Conservation (phyloP, 768 basidiomycete species). For the Hygrocybe punicea region DNA sequence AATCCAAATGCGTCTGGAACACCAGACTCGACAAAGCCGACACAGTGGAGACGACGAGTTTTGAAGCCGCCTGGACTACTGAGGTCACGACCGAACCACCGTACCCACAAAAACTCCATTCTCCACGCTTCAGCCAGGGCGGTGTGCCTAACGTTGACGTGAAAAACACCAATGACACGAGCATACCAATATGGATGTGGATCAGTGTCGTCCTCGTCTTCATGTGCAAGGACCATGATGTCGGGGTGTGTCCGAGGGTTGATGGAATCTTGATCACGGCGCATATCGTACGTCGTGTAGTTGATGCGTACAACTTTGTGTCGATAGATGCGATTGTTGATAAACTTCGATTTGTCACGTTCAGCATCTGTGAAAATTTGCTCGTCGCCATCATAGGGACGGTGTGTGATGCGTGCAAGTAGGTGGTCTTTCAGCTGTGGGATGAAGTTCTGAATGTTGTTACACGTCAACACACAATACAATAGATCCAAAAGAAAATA, state of each 20-base stretch:
- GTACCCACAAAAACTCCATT: no score
- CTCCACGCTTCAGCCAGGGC: no score
- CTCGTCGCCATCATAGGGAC: constrained; percentile 12
- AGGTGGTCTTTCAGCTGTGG: constrained; percentile 20
- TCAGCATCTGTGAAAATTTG: constrained; percentile 7
- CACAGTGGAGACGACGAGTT: not conserved
- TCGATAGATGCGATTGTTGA: constrained; percentile 20
- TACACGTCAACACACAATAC: constrained; percentile 6
- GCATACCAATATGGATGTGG: no score
- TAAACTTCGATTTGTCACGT: constrained; percentile 5
- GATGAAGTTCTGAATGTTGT: constrained; percentile 20
- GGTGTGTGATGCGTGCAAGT: constrained; percentile 5
- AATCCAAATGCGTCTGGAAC: constrained; percentile 19
- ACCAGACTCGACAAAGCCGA: constrained; percentile 8
- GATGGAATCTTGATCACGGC: no score
- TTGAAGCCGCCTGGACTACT: not conserved
- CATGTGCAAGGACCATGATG: no score
- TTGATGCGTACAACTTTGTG: constrained; percentile 28
- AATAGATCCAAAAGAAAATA: not conserved
- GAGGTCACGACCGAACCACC: constrained; percentile 7
- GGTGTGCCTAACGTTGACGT: no score
- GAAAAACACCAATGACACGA: no score
- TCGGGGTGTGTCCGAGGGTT: no score
- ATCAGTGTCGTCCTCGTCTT: no score
- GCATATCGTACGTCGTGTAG: constrained; percentile 33